Evolutionary conservation across 2,329 filamentous ascomycete genomes (phyloP).

Genomic region (Apiospora malaysiana): DNA sequence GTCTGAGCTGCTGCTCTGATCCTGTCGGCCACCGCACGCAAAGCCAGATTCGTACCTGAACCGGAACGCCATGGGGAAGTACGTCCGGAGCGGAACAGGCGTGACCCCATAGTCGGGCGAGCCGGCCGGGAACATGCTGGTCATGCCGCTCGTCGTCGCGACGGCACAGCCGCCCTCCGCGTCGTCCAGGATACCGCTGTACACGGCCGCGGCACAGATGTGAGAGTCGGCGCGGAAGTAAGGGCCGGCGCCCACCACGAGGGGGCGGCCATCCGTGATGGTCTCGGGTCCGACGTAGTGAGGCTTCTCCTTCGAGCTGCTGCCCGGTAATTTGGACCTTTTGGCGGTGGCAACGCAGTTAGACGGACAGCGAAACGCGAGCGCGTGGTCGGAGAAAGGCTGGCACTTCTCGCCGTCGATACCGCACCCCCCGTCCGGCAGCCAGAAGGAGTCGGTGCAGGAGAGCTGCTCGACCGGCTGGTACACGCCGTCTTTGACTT

Average conservation of each 20-base stretch:
- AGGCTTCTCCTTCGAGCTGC: slow-evolving; percentile 47
- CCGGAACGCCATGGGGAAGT: slow-evolving; percentile 25
- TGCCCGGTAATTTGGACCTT: slow-evolving; percentile 34
- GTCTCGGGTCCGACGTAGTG: slow-evolving; percentile 59
- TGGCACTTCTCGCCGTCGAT: slow-evolving; percentile 63
- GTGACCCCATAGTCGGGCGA: slow-evolving; percentile 20
- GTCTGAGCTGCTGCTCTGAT: background rate
- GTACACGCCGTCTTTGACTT: background rate
- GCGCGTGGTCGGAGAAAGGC: slow-evolving; percentile 57
- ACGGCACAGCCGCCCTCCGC: slow-evolving; percentile 72
- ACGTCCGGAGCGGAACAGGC: slow-evolving; percentile 23
- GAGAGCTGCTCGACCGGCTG: slow-evolving; percentile 42
- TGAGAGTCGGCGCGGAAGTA: slow-evolving; percentile 73
- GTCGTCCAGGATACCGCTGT: slow-evolving; percentile 70
- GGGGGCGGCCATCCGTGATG: slow-evolving; percentile 46
- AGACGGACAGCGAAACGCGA: slow-evolving; percentile 64
- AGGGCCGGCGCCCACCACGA: slow-evolving; percentile 49
- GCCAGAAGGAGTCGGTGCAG: slow-evolving; percentile 61
- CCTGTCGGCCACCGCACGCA: slow-evolving; percentile 13
- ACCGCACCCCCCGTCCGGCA: slow-evolving; percentile 55
- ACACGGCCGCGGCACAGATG: slow-evolving; percentile 74
- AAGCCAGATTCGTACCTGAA: slow-evolving; percentile 26
- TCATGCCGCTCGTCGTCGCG: slow-evolving; percentile 66
- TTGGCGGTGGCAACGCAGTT: slow-evolving; percentile 52
- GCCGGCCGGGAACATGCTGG: slow-evolving; percentile 53